A percentile compares a stretch with the other conserved stretches of the same genome.
Evolutionary conservation across 2,329 filamentous ascomycete species (phyloP).

Genomic region (Botryotinia globosa): DNA sequence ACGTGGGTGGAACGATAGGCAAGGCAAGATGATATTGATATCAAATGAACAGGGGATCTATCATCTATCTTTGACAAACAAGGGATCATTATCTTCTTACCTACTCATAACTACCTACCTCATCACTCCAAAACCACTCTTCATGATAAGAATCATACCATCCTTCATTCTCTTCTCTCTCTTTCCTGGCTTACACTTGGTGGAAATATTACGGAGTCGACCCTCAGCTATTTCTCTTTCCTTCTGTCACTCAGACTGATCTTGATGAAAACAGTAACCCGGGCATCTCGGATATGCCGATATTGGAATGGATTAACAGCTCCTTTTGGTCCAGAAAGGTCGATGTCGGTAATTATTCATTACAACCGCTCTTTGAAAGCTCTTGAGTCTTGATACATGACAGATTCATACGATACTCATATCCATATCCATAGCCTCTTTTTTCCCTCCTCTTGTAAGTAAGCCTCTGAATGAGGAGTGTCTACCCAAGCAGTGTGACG

Average conservation of each 20-base stretch:
- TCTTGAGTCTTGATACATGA: background rate
- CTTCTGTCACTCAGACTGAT: background rate
- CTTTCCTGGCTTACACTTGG: background rate
- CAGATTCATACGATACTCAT: background rate
- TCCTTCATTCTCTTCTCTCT: background rate
- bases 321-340: background rate
- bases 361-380: background rate
- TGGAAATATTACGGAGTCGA: background rate
- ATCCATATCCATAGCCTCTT: background rate
- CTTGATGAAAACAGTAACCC: constrained; percentile 3
- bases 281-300: background rate
- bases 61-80: background rate
- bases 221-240: background rate
- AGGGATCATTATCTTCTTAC: background rate
- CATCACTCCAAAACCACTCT: background rate
- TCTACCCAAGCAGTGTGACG: background rate
- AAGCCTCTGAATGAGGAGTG: background rate
- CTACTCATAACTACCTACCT: background rate
- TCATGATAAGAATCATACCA: background rate
- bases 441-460: background rate
- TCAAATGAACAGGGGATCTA: background rate
- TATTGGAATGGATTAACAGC: background rate
- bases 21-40: background rate
- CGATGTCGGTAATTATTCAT: background rate
- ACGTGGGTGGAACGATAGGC: background rate